Evolutionary conservation across 2,329 filamentous ascomycete genomes (phyloP).

Genomic region (Macroventuria anomochaeta): DNA sequence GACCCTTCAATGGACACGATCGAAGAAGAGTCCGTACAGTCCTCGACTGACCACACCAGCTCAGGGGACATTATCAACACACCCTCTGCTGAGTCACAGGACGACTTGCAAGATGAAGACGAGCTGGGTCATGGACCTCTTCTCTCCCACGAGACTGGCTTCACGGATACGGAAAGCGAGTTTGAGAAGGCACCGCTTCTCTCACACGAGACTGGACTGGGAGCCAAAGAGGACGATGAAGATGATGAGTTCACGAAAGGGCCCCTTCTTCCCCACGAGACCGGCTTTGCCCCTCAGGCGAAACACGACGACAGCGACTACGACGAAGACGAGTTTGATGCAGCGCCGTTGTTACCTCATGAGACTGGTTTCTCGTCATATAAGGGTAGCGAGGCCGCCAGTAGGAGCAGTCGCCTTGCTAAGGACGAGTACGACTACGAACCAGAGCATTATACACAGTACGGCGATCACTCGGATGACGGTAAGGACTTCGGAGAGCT

Average conservation of each 20-base stretch:
- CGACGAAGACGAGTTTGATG: slow-evolving; percentile 33
- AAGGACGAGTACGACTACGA: slow-evolving; percentile 14
- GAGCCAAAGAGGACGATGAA: slow-evolving; percentile 4
- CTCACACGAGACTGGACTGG: slow-evolving; percentile 18
- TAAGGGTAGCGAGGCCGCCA: slow-evolving; percentile 18
- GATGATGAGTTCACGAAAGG: slow-evolving; percentile 17
- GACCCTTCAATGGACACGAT: slow-evolving; percentile 21
- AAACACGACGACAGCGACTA: slow-evolving; percentile 10
- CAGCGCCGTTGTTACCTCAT: slow-evolving; percentile 47
- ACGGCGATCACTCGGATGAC: slow-evolving; percentile 16
- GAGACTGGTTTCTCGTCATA: slow-evolving; percentile 38
- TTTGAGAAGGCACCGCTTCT: slow-evolving; percentile 20
- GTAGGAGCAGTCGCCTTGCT: slow-evolving; percentile 25
- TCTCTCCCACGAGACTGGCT: slow-evolving; percentile 29
- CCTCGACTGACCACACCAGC: slow-evolving; percentile 31
- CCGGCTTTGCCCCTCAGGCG: background rate
- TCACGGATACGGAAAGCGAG: slow-evolving; percentile 14
- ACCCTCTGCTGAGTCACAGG: slow-evolving; percentile 26
- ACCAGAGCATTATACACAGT: slow-evolving; percentile 19
- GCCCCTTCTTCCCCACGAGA: slow-evolving; percentile 34
- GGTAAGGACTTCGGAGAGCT: slow-evolving; percentile 5
- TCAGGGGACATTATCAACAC: slow-evolving; percentile 26
- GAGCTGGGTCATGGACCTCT: slow-evolving; percentile 21
- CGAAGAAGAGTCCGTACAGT: slow-evolving; percentile 27
- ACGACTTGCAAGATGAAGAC: slow-evolving; percentile 5